A percentile compares a stretch with the other conserved stretches of the same genome.
These are phyloP conservation scores for Paramecium sonneborni DNA, from an alignment of 73 alveolate genomes.

Conservation along the genomic window DNA sequence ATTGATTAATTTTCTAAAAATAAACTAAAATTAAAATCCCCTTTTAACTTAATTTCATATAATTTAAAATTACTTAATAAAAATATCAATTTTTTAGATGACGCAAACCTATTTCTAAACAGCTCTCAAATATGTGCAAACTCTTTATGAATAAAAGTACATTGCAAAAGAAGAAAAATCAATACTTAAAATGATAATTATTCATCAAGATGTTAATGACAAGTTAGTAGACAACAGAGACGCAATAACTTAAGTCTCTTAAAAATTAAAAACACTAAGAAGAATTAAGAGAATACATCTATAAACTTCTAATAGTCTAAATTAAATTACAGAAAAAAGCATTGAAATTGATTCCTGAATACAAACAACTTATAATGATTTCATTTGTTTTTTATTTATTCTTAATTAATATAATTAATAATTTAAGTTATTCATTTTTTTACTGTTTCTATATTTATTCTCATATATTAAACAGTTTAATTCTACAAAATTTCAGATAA, in stretches of 20 bases:
- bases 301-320: not conserved
- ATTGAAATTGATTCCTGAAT: constrained; percentile 3
- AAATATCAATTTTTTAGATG: not conserved
- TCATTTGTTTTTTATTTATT: not conserved
- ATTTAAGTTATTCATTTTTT: not conserved
- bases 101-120: not conserved
- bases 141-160: not conserved
- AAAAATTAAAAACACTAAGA: constrained; percentile 5
- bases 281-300: not conserved
- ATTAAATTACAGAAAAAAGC: constrained; percentile 8
- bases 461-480: not conserved
- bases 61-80: not conserved
- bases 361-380: not conserved
- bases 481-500: not conserved
- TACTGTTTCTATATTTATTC: not conserved
- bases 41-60: not conserved
- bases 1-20: not conserved
- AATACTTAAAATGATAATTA: not conserved
- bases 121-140: constrained; percentile 1
- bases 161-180: not conserved
- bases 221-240: not conserved
- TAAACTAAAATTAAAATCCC: not conserved
- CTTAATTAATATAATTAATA: not conserved
- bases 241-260: constrained; percentile 15
- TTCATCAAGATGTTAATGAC: not conserved